Conservation (phyloP, 2,329 filamentous ascomycete species). For the Dactylellina sp. region DNA sequence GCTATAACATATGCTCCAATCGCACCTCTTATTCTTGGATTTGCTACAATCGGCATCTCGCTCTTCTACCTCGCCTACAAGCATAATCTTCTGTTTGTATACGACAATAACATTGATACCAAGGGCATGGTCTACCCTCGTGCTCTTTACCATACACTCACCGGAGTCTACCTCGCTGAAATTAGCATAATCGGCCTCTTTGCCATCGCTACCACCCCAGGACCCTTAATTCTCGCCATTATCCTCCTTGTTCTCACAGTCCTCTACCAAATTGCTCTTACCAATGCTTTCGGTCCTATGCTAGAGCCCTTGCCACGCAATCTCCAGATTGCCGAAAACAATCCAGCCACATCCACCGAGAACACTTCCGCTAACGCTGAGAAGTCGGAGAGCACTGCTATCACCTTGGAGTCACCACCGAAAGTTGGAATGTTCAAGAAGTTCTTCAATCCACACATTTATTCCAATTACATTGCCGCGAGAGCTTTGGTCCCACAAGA, state of each 20-base stretch:
- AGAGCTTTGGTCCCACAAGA: constrained; percentile 75
- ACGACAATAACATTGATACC: constrained; percentile 83
- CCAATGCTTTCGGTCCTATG: constrained; percentile 78
- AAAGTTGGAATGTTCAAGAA: constrained; percentile 72
- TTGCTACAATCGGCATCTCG: constrained; percentile 80
- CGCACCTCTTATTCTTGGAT: constrained; percentile 84
- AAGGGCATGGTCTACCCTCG: constrained; percentile 88
- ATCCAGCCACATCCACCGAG: constrained; percentile 61
- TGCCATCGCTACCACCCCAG: constrained; percentile 74
- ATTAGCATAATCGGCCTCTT: constrained; percentile 88
- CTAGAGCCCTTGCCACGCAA: constrained; percentile 83
- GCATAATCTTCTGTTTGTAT: constrained; percentile 91
- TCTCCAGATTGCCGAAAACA: constrained; percentile 71
- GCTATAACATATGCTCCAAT: constrained; percentile 88
- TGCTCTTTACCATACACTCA: constrained; percentile 86
- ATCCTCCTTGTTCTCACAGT: constrained; percentile 79
- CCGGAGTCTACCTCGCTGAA: constrained; percentile 84
- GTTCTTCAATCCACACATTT: constrained; percentile 82
- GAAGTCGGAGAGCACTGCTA: constrained; percentile 61
- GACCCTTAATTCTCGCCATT: constrained; percentile 80
- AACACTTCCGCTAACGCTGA: constrained; percentile 61
- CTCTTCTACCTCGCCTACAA: constrained; percentile 89
- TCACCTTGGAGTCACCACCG: constrained; percentile 65
- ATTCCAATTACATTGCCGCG: constrained; percentile 77
- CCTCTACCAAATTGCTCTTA: constrained; percentile 80